Conservation (phyloP, 1,139 yeast species). For the Scheffersomyces illinoinensis region DNA sequence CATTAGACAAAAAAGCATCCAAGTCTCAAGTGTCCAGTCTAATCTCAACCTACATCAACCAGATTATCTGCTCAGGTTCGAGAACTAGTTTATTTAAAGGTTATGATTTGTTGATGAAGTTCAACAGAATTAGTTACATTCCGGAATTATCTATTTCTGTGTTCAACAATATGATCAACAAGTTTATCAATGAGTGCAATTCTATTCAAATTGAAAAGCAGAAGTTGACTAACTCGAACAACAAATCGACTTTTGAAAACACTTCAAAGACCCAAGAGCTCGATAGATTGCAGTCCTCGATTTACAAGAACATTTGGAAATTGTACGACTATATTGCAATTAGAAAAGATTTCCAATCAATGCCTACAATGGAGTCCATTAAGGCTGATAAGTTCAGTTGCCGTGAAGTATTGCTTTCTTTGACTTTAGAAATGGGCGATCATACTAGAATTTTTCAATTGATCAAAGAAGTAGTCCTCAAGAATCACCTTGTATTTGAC, state of each 20-base stretch:
- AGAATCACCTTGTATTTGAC: constrained; percentile 34
- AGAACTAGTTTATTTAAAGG: constrained; percentile 23
- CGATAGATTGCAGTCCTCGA: constrained; percentile 2
- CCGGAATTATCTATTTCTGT: constrained; percentile 39
- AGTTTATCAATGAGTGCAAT: constrained; percentile 23
- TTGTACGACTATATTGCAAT: constrained; percentile 38
- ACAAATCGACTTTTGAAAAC: constrained; percentile 2
- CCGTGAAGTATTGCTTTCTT: constrained; percentile 33
- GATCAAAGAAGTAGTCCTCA: constrained; percentile 38
- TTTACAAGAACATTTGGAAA: constrained; percentile 29
- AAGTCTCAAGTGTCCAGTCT: constrained; percentile 30
- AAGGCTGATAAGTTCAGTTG: constrained; percentile 11
- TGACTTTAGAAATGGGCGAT: constrained; percentile 38
- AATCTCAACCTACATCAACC: constrained; percentile 32
- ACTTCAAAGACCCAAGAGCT: neutral
- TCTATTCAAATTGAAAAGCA: neutral
- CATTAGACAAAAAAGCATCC: constrained; percentile 14
- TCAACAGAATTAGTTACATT: constrained; percentile 33
- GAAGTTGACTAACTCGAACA: neutral
- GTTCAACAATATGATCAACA: constrained; percentile 33
- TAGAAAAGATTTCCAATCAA: constrained; percentile 36
- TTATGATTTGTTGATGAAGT: constrained; percentile 27
- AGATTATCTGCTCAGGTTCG: constrained; percentile 19
- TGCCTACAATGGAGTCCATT: constrained; percentile 4
- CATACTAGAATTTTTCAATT: constrained; percentile 38